Evolutionary conservation across 164 flowering plant genomes (phyloP), one percentile per base, ranked within the genome.

Genomic region (Berberis thunbergii): DNA sequence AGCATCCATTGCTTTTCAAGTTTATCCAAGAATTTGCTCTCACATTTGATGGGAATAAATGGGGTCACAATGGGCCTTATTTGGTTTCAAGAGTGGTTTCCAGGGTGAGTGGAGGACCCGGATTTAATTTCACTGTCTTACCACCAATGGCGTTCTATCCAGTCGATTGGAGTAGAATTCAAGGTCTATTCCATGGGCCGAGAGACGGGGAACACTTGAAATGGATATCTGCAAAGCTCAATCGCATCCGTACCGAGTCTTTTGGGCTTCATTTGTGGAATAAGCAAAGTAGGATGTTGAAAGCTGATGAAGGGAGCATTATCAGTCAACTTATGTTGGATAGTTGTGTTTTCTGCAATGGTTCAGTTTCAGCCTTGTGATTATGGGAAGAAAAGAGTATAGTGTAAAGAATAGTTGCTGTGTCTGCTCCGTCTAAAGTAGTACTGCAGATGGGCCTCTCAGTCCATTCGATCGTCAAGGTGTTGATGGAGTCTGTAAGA

Each of bases 31-130:
- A 94, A 76, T 91, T 94, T 67, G 81, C 97, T 4, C 77, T 74
- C 11, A 87, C 97, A 0, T 94, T 91, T 45, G 70, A 94, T 69
- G 97, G 98, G 7, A 87, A 80, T 69, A 94, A 82, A 64, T 94
- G 98, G 98, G 97, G 97, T 8, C 90, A 94, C 70, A 94, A 94
- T 73, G 98, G 98, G 2, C 98, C 98, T 60, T 87, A 88, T 67
- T 57, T 94, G 66, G 97, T 91, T 5, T 94, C 98, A 3, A 84
- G 98, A 63, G 98, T 94, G 26, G 95, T 81, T 49, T 60, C 79
- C 1, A 84, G 89, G 69, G 60, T 80, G 10, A 45, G 1, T 1
- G 76, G 67, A 45, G 73, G 70, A 52, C 75, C 75, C 7, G 87
- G 84, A 0, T 86, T 67, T 53, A 70, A 86, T 53, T 77, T 91